phyloP scores from a whole-genome alignment of 805 yeast genomes.

The Torulaspora indica region DNA sequence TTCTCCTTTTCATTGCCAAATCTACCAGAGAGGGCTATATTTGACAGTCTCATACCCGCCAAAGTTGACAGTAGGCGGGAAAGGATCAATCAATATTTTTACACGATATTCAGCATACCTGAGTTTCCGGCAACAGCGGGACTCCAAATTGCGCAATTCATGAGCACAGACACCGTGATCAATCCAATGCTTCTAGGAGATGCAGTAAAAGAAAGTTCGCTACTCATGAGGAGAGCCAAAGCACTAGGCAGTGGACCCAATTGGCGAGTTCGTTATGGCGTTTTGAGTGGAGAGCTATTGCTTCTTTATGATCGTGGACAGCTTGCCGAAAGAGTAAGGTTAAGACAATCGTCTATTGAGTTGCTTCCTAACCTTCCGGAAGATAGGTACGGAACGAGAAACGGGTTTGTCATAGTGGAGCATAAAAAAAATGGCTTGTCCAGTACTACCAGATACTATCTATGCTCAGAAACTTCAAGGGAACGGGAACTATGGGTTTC shows the following conservation, averaged over 20 bases:
- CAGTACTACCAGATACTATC: slow-evolving; percentile 48
- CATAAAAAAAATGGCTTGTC: slow-evolving; percentile 39
- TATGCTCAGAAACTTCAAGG: slow-evolving; percentile 73
- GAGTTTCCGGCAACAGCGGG: slow-evolving; percentile 52
- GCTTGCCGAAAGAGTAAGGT: slow-evolving; percentile 42
- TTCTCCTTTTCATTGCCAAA: slow-evolving; percentile 48
- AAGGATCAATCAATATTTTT: slow-evolving; percentile 55
- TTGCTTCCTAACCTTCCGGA: slow-evolving; percentile 37
- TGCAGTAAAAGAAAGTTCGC: slow-evolving; percentile 56
- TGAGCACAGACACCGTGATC: slow-evolving; percentile 65
- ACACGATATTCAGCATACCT: slow-evolving; percentile 51
- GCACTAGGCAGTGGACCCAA: slow-evolving; percentile 49
- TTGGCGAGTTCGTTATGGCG: slow-evolving; percentile 71
- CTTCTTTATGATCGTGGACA: slow-evolving; percentile 55
- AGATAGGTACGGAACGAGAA: slow-evolving; percentile 36
- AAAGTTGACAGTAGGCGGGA: slow-evolving; percentile 59
- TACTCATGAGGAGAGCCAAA: slow-evolving; percentile 55
- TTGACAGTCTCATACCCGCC: slow-evolving; percentile 49
- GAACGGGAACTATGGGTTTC: slow-evolving; percentile 75
- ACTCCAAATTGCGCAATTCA: slow-evolving; percentile 53
- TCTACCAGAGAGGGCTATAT: slow-evolving; percentile 60
- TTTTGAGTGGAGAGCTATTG: slow-evolving; percentile 54
- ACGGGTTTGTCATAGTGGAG: slow-evolving; percentile 39
- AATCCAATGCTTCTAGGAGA: slow-evolving; percentile 50
- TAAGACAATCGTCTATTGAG: slow-evolving; percentile 38